These are phyloP conservation scores for Eucalyptus grandis DNA, from an alignment of 345 rosid genomes.

Conservation along the genomic window DNA sequence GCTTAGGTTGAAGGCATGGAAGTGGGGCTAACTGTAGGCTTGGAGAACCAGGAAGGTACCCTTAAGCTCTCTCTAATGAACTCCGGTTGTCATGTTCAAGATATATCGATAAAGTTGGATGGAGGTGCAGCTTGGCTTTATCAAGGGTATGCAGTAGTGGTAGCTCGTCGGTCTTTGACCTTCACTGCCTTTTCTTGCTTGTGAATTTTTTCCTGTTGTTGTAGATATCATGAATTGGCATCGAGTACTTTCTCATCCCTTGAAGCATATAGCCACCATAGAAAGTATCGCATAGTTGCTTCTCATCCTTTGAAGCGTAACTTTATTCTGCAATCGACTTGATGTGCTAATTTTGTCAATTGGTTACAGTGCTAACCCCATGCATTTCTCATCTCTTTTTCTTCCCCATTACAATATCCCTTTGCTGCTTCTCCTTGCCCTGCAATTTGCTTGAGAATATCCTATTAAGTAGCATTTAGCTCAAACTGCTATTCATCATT, in stretches of 20 bases:
- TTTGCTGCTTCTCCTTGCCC: neutral
- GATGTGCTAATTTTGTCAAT: neutral
- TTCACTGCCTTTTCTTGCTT: neutral
- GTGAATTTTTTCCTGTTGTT: neutral
- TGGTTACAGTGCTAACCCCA: neutral
- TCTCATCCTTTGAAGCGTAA: neutral
- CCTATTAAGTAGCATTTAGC: neutral
- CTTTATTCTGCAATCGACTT: neutral
- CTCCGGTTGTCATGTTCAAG: constrained; percentile 73
- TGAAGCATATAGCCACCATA: neutral
- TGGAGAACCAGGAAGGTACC: constrained; percentile 67
- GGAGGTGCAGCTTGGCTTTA: constrained; percentile 99
- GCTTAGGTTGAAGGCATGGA: constrained; percentile 98
- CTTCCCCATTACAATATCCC: neutral
- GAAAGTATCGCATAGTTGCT: neutral
- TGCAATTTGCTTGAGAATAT: neutral
- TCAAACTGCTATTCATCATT: neutral
- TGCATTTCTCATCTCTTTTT: neutral
- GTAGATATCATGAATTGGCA: neutral
- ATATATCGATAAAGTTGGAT: constrained; percentile 55
- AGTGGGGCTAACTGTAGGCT: constrained; percentile 74
- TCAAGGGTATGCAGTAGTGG: constrained; percentile 57
- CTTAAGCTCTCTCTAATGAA: constrained; percentile 59
- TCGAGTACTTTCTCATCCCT: neutral
- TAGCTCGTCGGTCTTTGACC: neutral